A percentile compares a stretch with the other conserved stretches of the same genome.
Evolutionary conservation across 2,329 filamentous ascomycete species (phyloP).

Genomic region (Alternaria sp.): DNA sequence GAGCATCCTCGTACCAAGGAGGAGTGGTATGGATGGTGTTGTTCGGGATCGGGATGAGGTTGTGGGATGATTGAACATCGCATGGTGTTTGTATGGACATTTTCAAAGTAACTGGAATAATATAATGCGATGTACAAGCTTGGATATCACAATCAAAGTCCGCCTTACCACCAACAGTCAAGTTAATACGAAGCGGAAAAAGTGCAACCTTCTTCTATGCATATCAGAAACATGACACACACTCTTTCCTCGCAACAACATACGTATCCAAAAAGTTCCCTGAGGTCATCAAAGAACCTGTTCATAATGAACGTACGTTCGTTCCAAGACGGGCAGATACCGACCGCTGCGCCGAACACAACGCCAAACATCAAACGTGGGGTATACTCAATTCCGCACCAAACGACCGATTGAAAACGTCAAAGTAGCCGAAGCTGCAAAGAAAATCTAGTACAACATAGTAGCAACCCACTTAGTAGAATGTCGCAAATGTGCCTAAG

Average conservation of each 20-base stretch:
- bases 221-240: no score
- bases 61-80: background rate
- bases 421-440: background rate
- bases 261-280: no score
- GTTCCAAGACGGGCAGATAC: background rate
- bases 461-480: background rate
- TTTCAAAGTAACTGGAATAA: background rate
- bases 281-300: no score
- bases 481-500: background rate
- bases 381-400: background rate
- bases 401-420: background rate
- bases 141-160: no score
- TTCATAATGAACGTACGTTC: no score
- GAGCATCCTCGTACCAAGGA: constrained; percentile 50
- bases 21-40: constrained; percentile 12
- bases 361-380: background rate
- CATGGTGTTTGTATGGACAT: background rate
- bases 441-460: background rate
- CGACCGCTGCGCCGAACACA: background rate
- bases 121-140: background rate
- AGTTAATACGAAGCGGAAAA: no score
- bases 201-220: no score
- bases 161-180: no score
- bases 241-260: no score
- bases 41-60: constrained; percentile 23